Conservation (phyloP, 257 asterid genomes). For the Solanum sparsipilum region DNA sequence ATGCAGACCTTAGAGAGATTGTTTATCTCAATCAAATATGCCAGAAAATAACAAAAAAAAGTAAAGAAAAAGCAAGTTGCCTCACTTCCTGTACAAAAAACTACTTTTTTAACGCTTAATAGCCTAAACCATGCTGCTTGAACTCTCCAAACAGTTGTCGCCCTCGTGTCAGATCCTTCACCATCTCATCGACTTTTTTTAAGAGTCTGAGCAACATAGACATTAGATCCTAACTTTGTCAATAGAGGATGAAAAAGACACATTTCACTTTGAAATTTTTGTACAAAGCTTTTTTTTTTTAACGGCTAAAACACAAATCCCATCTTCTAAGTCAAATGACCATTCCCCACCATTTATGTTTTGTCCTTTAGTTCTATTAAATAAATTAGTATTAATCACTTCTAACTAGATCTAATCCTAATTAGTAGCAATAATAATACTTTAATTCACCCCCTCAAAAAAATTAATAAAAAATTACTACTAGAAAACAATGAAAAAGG, state of each 20-base stretch:
- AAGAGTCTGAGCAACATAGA: neutral
- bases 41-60: neutral
- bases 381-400: neutral
- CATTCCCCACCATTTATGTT: constrained; percentile 30
- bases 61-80: neutral
- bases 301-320: constrained; percentile 18
- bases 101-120: neutral
- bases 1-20: neutral
- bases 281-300: constrained; percentile 13
- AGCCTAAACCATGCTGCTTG: neutral
- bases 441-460: neutral
- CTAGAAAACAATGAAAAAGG: neutral
- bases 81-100: neutral
- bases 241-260: constrained; percentile 48
- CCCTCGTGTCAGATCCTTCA: neutral
- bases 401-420: constrained; percentile 31
- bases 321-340: constrained; percentile 38
- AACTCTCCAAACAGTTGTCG: neutral
- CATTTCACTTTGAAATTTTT: constrained; percentile 34
- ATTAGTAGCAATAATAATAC: neutral
- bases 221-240: constrained; percentile 43
- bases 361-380: constrained; percentile 23
- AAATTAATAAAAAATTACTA: neutral
- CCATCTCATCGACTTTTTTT: neutral
- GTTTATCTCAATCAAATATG: neutral